Evolutionary conservation across 2,329 filamentous ascomycete genomes (phyloP).

Genomic region (Colletotrichum aenigma): DNA sequence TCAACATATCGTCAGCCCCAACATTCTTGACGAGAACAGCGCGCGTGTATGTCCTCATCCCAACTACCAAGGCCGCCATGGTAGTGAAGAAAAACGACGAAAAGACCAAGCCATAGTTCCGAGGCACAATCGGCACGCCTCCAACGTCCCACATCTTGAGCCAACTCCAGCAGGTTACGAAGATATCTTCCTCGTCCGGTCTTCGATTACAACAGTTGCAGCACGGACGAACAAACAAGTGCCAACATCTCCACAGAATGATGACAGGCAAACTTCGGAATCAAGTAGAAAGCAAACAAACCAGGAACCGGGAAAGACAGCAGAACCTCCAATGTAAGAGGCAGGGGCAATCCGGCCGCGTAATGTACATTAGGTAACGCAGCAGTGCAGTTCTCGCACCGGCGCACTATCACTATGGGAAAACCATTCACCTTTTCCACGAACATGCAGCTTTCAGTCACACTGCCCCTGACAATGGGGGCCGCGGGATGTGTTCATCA

Average conservation of each 20-base stretch:
- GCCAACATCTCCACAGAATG: not conserved
- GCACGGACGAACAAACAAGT: not conserved
- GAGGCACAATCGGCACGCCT: slow-evolving; percentile 13
- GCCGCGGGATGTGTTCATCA: not conserved
- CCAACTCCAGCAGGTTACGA: not conserved
- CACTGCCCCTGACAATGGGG: not conserved
- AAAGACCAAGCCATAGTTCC: slow-evolving; percentile 22
- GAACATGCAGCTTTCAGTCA: not conserved
- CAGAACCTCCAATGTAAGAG: not conserved
- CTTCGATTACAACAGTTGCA: not conserved
- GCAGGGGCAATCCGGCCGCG: not conserved
- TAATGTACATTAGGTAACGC: too few species aligned
- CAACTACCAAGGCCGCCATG: slow-evolving; percentile 15
- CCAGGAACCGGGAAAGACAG: not conserved
- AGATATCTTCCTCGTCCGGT: not conserved
- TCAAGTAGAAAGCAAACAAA: not conserved
- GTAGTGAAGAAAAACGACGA: slow-evolving; percentile 21
- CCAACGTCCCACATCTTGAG: slow-evolving; percentile 19
- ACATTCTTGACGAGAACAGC: slow-evolving; percentile 11
- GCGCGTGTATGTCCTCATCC: slow-evolving; percentile 18
- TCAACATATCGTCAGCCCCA: slow-evolving; percentile 11
- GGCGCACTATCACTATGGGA: not conserved
- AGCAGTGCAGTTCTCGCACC: not conserved
- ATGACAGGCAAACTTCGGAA: not conserved
- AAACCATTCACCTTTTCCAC: not conserved